Evolutionary conservation across 768 basidiomycete genomes (phyloP).

Genomic region (Strobilomyces dryophilus): DNA sequence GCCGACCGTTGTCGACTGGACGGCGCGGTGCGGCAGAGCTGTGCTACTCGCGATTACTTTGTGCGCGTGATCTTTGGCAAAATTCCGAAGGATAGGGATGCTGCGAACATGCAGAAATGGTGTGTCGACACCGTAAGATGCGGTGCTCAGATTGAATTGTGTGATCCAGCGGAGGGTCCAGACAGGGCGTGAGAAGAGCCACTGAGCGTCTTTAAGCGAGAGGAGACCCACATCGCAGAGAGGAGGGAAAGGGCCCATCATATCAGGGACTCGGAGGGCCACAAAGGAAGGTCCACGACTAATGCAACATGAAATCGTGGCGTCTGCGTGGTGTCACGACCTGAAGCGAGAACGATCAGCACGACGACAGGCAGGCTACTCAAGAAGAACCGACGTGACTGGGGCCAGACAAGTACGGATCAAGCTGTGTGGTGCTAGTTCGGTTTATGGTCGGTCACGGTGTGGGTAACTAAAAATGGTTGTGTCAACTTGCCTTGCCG

Average conservation of each 20-base stretch:
- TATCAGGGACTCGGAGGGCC: not conserved
- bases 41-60: not conserved
- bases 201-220: constrained; percentile 4
- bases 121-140: constrained; percentile 11
- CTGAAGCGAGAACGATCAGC: not conserved
- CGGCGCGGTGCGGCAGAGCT: not conserved
- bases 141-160: constrained; percentile 1
- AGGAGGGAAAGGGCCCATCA: constrained; percentile 1
- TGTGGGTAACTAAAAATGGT: constrained; percentile 17
- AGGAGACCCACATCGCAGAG: constrained; percentile 1
- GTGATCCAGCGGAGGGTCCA: not conserved
- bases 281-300: constrained; percentile 2
- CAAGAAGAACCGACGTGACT: not conserved
- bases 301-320: not conserved
- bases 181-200: constrained; percentile 12
- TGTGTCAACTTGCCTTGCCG: constrained; percentile 17
- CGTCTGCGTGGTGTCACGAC: not conserved
- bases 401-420: not conserved
- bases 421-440: constrained; percentile 1
- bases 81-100: not conserved
- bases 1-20: not conserved
- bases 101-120: constrained; percentile 23
- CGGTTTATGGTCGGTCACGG: not conserved
- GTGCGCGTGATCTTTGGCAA: not conserved
- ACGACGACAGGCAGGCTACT: not conserved